Evolutionary conservation across 768 basidiomycete genomes (phyloP), one percentile per base, ranked within the genome.

Genomic region (Pulveroboletus sp.): DNA sequence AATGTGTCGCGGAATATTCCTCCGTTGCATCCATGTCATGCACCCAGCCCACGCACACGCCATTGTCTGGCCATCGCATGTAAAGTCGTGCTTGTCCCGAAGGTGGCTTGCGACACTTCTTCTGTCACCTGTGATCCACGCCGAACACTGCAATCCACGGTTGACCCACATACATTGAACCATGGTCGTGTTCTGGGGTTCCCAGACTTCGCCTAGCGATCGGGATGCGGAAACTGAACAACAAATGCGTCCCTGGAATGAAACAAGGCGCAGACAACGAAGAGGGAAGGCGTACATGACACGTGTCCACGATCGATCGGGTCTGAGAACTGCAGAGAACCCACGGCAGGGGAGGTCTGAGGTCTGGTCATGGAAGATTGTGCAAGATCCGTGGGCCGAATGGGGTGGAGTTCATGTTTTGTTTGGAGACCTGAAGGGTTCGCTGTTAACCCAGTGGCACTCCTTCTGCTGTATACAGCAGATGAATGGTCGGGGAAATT

Each of bases 1-100:
- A 12, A 65, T 60, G 24, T 65, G 64, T 1, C 64, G 49, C 4
- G 64, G 51, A 13, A 67, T 41, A 12, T 62, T 65, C 21, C 65
- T 40, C 24, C 62, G 57, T 42, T 67, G 64, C 50, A 65, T 56
- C 5, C 2, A 1, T 11, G 24, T 2, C 10, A 11, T 24, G 42
- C 64, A 65, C 1, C 24, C 45, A 7, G 29, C 36, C 64, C 64
- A 65, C 7, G 43, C 42, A 25, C 64, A 66, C 0, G 1, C 32
- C 29, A 52, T 39, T 31, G 1, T 25, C n/a, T 40, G 19, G 11
- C 43, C 54, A 5, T 67, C 60, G 19, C 50, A 53, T 19, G 43
- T 36, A 19, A 65, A 64, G 13, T 34, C 12, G 40, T 65, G 64
- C 17, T 24, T 20, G 25, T 56, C 53, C 7, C 55, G 57, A 1